Evolutionary conservation across 108 stramenopile genomes (phyloP), one percentile per base, ranked within the genome.

Genomic region (Cyclostephanos invisitatus): DNA sequence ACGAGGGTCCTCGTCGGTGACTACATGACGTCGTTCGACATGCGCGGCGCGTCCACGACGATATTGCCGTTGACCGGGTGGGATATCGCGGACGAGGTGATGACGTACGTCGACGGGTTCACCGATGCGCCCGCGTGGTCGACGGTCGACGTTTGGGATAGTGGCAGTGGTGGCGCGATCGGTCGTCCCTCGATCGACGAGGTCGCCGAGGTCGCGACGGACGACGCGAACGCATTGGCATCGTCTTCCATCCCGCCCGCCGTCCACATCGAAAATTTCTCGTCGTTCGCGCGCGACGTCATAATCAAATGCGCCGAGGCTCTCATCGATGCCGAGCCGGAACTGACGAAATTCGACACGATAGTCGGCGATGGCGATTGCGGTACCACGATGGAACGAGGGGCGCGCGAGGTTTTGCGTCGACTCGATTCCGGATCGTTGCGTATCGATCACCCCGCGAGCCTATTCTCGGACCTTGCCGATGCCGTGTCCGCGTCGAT

Each of bases 351-450:
- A 55, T 93, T 88, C 70, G 95, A 96, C 68, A 87, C 85, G 15
- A 96, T 97, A 64, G 96, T 97, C 5, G 99, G 99, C 7, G 99
- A 99, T 68, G 98, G 98, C 11, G 99, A 99, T 69, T 98, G 97
- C 80, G 99, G 99, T 2, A 87, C 89, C 11, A 98, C 98, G 18
- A 95, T 98, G 86, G 82, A 91, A 74, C 87, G 96, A 36, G 99
- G 98, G 29, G 98, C 97, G 17, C 82, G 83, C 54, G 92, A 93
- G 58, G 74, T 96, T 20, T 72, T 75, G 56, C 56, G 87, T 28
- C 76, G 86, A 22, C 38, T 96, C 8, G 81, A 88, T n/a, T 63
- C 35, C 2, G 77, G 81, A 40, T 46, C 9, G 2, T 60, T 90
- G 0, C 25, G 67, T 8, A 60, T 79, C 11, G 65, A 75, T 54